Evolutionary conservation across 805 yeast species (phyloP), one percentile per base, ranked within the genome.

Genomic region (Yamadazyma kitorensis): DNA sequence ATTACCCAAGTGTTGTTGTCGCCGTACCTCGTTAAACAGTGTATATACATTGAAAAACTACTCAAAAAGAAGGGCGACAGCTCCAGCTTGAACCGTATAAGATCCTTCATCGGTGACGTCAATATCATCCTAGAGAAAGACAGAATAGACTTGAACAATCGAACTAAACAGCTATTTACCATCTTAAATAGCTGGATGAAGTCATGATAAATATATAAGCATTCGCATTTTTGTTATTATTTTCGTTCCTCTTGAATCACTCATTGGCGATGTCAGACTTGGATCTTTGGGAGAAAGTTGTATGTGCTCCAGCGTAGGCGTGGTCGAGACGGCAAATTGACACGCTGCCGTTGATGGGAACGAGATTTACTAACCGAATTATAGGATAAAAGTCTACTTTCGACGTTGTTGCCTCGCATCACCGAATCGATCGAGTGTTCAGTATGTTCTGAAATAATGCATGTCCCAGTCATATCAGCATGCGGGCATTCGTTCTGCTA

Each of bases 401-500:
- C 25, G 18, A 45, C 34, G 40, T 51, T 57, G 15, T 57, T 52
- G 36, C 55, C 49, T n/a, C 48, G 45, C 46, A 55, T 57, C 29
- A 29, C 54, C 20, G 36, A 55, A 19, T 49, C 57, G 5, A 37
- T 72, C 24, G 72, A 67, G 40, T 84, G 93, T 51, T 68, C 82
- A 5, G 70, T 84, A 8, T 84, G 93, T 49, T 78, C 80, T 22
- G 91, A 83, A 33, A 57, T 73, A 31, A 77, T 83, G 82, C 72
- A 68, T 42, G 71, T 72, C 2, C 91, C 93, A 2, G 75, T 78
- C 47, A 61, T 76, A 46, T 64, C 78, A 0, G 54, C 64, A 9
- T 84, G 93, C 59, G 91, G 91, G 2, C 93, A 84, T 51, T 74
- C 82, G 19, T 82, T 77, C 46, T 84, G 91, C 55, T 83, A 83